Base-by-base conservation (phyloP, 768 basidiomycete species). In the Termitomyces sp. region DNA sequence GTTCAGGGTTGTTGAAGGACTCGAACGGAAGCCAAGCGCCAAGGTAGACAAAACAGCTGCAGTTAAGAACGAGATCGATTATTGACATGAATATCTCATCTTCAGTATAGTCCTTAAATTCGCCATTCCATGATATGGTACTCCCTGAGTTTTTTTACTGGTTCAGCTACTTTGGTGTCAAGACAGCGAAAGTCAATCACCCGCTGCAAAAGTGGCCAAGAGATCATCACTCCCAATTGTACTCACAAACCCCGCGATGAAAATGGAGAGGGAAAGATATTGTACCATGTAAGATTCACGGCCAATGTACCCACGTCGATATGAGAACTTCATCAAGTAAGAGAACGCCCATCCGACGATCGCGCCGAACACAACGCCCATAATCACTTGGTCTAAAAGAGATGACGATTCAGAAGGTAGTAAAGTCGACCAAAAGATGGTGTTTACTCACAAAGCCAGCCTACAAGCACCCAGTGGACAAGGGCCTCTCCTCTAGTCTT, bases 281-380 rank as follows among this genome's bases (percentile, higher is more conserved):
- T 95, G 94, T 0, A 91, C 88, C n/a, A 95, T 84, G 66, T 86
- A 95, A 1, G 91, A 93, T 70, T 94, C 88, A 22, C 86, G 79
- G 66, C 91, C 89, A 51, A 91, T 84, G 58, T 81, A 81, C 4
- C 82, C 82, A 44, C 76, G 79, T 25, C 66, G 67, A 55, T 89
- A 84, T 13, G 83, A 83, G 31, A 83, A 67, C 64, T 80, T 86
- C 86, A 97, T 87, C 41, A 94, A 63, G 55, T 82, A 74, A 11
- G 86, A 83, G 63, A 93, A 92, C 0, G 72, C 54, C 16, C 77
- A 64, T 1, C 93, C 93, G 81, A 69, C 42, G 40, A 39, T 23
- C 9, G 85, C 77, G 10, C 94, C 94, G 12, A 94, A 69, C 12
- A 80, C 55, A n/a, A 80, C 80, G 13, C 94, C 94, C n/a, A 95